phyloP scores from a whole-genome alignment of 2,329 filamentous ascomycete species.

The Sporothrix globosa region DNA sequence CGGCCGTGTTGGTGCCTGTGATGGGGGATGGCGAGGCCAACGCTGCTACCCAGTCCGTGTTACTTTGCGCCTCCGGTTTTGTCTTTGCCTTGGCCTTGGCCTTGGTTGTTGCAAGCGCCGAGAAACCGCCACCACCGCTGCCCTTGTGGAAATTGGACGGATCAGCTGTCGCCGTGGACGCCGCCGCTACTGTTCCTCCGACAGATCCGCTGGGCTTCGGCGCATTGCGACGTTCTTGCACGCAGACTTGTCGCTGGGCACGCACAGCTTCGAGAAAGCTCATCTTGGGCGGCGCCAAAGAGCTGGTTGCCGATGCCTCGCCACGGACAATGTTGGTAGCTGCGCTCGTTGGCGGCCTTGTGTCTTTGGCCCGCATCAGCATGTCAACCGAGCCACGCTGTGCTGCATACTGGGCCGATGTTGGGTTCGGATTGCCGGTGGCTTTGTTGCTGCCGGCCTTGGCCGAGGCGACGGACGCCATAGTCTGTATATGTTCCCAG shows the following conservation, averaged over 20 bases:
- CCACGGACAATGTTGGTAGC: conserved; percentile 9
- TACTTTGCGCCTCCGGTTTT: background rate
- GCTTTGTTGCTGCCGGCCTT: conserved; percentile 20
- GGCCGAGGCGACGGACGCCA: conserved; percentile 24
- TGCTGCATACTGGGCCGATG: conserved; percentile 29
- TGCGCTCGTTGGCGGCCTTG: conserved; percentile 5
- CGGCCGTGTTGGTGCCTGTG: background rate
- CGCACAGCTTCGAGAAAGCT: conserved; percentile 31
- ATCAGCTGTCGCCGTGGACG: conserved; percentile 3
- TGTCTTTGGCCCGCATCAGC: conserved; percentile 26
- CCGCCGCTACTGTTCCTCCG: background rate
- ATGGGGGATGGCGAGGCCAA: background rate
- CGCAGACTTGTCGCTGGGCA: conserved; percentile 28
- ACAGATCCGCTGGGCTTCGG: background rate
- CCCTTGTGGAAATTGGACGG: conserved; percentile 22
- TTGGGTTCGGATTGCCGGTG: conserved; percentile 29
- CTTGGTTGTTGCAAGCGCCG: background rate
- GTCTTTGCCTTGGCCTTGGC: background rate
- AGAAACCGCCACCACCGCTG: conserved; percentile 11
- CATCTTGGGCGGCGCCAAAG: conserved; percentile 14
- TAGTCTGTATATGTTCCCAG: background rate
- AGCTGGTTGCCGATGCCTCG: background rate
- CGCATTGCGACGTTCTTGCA: background rate
- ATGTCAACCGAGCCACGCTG: conserved; percentile 32
- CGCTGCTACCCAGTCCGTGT: background rate